phyloP scores from a whole-genome alignment of 805 yeast species.

The Metschnikowia colocasiae region DNA sequence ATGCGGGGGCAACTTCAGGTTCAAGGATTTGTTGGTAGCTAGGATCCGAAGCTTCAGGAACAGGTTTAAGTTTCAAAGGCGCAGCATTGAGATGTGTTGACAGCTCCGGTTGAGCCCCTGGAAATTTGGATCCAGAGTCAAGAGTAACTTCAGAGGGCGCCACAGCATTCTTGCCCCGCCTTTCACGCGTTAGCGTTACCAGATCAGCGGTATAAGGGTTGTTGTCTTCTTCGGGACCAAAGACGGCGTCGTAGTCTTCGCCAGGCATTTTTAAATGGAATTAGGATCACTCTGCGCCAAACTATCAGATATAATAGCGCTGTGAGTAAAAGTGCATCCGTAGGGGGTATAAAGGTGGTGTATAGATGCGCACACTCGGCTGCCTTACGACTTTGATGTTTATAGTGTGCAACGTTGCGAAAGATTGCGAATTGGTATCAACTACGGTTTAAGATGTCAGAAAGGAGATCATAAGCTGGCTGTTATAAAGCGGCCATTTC shows the following conservation, averaged over 20 bases:
- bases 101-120: background rate
- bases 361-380: background rate
- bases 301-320: background rate
- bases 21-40: background rate
- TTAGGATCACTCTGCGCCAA: background rate
- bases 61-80: too few relatives aligned
- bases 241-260: slow-evolving; percentile 7
- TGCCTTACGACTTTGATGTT: background rate
- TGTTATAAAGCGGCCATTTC: too few relatives aligned
- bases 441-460: background rate
- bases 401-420: background rate
- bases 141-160: background rate
- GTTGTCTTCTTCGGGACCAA: slow-evolving; percentile 34
- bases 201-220: slow-evolving; percentile 20
- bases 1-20: slow-evolving; percentile 1
- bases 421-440: background rate
- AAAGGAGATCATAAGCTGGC: too few relatives aligned
- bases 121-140: background rate
- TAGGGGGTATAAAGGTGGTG: background rate
- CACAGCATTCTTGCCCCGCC: slow-evolving; percentile 4
- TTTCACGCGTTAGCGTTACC: slow-evolving; percentile 4
- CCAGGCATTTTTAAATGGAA: background rate
- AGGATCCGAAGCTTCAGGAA: background rate
- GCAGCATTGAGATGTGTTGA: background rate
- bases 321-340: background rate